These are phyloP conservation scores for Colletotrichum salicis DNA, from an alignment of 2,329 filamentous ascomycete species.

Conservation along the genomic window DNA sequence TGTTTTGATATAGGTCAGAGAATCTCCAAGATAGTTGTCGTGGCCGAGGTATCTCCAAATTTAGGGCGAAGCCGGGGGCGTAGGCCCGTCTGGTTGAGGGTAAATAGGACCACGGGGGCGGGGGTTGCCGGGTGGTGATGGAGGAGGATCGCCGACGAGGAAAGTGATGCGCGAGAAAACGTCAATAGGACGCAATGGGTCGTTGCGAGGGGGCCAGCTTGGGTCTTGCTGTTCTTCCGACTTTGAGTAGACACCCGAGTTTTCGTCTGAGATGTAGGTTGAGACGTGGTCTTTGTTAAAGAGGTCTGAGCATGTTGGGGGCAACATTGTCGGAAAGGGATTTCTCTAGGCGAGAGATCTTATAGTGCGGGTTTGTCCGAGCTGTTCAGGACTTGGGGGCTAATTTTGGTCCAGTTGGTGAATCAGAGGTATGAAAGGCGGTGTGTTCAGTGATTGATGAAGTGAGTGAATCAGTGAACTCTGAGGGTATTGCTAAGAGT, in stretches of 20 bases:
- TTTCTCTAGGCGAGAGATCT: background rate
- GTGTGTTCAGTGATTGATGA: background rate
- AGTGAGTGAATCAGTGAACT: background rate
- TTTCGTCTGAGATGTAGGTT: background rate
- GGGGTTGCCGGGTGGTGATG: slow-evolving; percentile 4
- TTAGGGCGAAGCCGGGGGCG: slow-evolving; percentile 4
- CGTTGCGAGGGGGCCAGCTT: background rate
- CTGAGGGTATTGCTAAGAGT: background rate
- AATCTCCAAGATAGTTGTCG: background rate
- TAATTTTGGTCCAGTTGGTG: background rate
- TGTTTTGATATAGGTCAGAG: background rate
- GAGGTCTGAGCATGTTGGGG: background rate
- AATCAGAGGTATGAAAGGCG: background rate
- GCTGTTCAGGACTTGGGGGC: background rate
- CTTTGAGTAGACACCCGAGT: background rate
- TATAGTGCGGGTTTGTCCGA: background rate
- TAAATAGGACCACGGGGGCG: background rate
- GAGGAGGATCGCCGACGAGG: slow-evolving; percentile 6
- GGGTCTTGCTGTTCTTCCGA: background rate
- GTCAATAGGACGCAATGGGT: background rate
- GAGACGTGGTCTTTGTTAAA: background rate
- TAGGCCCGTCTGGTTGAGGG: slow-evolving; percentile 7
- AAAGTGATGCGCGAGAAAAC: background rate
- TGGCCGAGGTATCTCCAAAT: background rate
- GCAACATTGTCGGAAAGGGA: background rate